Base-by-base conservation (phyloP, 129 eudicot genomes). In the Flaveria sonorensis region DNA sequence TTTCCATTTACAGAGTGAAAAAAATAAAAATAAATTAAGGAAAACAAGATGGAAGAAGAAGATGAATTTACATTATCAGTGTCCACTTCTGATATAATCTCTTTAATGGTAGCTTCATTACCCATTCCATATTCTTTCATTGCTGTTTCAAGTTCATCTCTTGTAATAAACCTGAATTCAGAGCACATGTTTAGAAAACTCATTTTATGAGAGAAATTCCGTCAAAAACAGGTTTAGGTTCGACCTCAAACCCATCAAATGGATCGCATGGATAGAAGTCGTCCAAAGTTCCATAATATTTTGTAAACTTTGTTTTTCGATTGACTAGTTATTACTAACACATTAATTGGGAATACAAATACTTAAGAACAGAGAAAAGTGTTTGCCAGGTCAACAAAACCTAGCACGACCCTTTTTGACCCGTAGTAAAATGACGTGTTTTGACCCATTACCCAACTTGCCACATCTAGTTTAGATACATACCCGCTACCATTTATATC, bases 91-190 rank as follows among this genome's bases (percentile, higher is more conserved):
- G 88, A 80, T 69, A 94, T 86, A 12, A 94, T 94, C 46, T 91
- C 98, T 68, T 87, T 89, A n/a, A 94, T 89, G 69, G 91, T 82
- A 68, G 80, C 85, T 28, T 85, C 87, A 69, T 94, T 97, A 28
- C 96, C 97, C 86, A 94, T 91, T 46, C 96, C 97, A 51, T 94
- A 81, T 70, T 91, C 87, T 73, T 84, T 81, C 97, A 94, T 91
- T 16, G 96, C 98, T 40, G 87, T 39, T 80, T 94, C 97, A 1
- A 94, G 84, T 81, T 94, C 98, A 70, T 94, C 98, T 77, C 85
- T 84, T 46, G 98, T 94, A 65, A 94, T 91, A 75, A 82, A 91
- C 83, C 98, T 94, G 77, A 32, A 68, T 18, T 13, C 10, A 53
- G 51, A 56, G 56, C 47, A 63, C n/a, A 12, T 2, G 23, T 46